Evolutionary conservation across 2,329 filamentous ascomycete species (phyloP), one percentile per base, ranked within the genome.

Genomic region (Aureobasidium lini): DNA sequence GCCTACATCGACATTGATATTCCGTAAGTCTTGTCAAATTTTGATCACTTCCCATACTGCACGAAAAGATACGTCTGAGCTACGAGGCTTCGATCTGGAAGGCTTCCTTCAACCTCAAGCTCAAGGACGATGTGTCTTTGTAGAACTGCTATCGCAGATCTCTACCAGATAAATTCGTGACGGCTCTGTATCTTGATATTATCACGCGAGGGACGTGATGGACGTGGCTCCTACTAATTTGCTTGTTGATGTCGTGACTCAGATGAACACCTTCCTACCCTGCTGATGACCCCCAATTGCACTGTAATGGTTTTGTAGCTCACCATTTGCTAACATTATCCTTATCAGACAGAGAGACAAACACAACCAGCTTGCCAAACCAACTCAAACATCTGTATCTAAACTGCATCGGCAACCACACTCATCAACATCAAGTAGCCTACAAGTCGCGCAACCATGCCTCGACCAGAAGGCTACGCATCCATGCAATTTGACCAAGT

Each of bases 401-500:
- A 23, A 23, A 23, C 4, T 23, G 13, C 9, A 7, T 52, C 15
- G 10, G 37, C 34, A n/a, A 23, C 5, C 7, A 23, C 11, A 7
- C 8, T 32, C n/a, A 39, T 39, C 42, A 28, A n/a, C 37, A 9
- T 1, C 4, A 8, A 15, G 36, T 52, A 52, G 49, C 7, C 36
- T 40, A 52, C 49, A n/a, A 7, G 7, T 4, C 23, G 11, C 23
- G 9, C 13, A 32, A 46, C 6, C 7, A 57, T 57, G 52, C 52
- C 52, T 23, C 52, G 52, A 42, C 52, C 52, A 46, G 52, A 57
- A 57, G 52, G 52, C 40, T 57, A 57, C 18, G 52, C 52, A 28
- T 57, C 52, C 6, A 44, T 57, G 40, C 52, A 57, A 57, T 57
- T 57, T 31, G 39, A 44, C 42, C 40, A 44, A 44, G 40, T 46